These are phyloP conservation scores for Myochromella boudieri DNA, from an alignment of 768 basidiomycete species.

Conservation along the genomic window DNA sequence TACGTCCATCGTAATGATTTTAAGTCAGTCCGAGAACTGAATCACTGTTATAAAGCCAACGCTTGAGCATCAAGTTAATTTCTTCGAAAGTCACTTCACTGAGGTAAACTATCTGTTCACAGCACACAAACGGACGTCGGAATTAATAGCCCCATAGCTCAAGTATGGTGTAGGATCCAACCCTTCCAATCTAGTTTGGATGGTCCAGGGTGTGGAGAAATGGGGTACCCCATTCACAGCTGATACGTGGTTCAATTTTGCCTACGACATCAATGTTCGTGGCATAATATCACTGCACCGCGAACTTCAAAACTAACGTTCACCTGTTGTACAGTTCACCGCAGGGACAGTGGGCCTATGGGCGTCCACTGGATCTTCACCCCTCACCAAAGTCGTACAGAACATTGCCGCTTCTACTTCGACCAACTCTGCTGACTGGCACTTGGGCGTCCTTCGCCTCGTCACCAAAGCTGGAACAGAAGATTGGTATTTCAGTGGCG, in stretches of 20 bases:
- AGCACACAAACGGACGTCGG: not conserved
- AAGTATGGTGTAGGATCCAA: slow-evolving; percentile 57
- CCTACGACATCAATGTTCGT: slow-evolving; percentile 61
- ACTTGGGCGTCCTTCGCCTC: slow-evolving; percentile 60
- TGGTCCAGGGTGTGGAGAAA: slow-evolving; percentile 41
- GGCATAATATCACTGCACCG: not conserved
- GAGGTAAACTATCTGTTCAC: slow-evolving; percentile 33
- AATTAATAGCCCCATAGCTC: slow-evolving; percentile 29
- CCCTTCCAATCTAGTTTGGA: slow-evolving; percentile 52
- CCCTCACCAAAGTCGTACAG: slow-evolving; percentile 48
- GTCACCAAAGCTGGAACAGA: slow-evolving; percentile 44
- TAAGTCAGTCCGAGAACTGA: not conserved
- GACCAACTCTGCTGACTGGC: slow-evolving; percentile 62
- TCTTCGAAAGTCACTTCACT: slow-evolving; percentile 66
- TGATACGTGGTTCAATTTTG: slow-evolving; percentile 64
- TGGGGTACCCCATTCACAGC: slow-evolving; percentile 53
- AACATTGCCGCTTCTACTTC: slow-evolving; percentile 49
- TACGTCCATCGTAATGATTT: slow-evolving; percentile 23
- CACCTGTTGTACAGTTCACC: slow-evolving; percentile 39
- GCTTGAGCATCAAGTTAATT: slow-evolving; percentile 59
- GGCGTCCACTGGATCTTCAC: slow-evolving; percentile 48
- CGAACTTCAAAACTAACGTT: not conserved
- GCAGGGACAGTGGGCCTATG: slow-evolving; percentile 55
- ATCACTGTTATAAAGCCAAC: slow-evolving; percentile 34
- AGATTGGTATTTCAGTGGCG: slow-evolving; percentile 61